A percentile compares a stretch with the other conserved stretches of the same genome.
These are phyloP conservation scores for Globisporangium abappressorium DNA, from an alignment of 352 stramenopile genomes.

Conservation along the genomic window DNA sequence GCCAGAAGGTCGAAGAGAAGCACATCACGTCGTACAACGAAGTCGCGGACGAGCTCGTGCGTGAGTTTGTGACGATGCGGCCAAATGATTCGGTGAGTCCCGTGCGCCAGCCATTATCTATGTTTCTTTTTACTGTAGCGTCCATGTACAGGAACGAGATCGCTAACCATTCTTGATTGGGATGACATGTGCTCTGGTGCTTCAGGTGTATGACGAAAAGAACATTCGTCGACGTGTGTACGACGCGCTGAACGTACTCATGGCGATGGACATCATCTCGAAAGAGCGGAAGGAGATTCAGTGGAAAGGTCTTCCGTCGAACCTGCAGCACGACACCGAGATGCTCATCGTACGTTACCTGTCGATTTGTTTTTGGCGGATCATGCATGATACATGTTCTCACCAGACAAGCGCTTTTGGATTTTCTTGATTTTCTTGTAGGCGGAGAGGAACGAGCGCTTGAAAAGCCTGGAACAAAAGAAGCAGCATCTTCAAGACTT, in stretches of 20 bases:
- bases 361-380: background rate
- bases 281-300: slow-evolving; percentile 95
- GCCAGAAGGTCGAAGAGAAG: slow-evolving; percentile 96
- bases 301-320: slow-evolving; percentile 81
- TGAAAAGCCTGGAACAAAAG: slow-evolving; percentile 84
- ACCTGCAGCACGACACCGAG: slow-evolving; percentile 85
- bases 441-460: slow-evolving; percentile 69
- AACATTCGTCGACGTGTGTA: slow-evolving; percentile 97
- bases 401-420: background rate
- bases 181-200: background rate
- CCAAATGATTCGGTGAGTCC: slow-evolving; percentile 64
- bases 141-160: background rate
- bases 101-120: background rate
- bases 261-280: slow-evolving; percentile 98
- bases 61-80: slow-evolving; percentile 85
- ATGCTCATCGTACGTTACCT: slow-evolving; percentile 59
- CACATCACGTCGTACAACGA: slow-evolving; percentile 95
- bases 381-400: background rate
- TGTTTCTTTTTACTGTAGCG: background rate
- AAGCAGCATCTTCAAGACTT: slow-evolving; percentile 92
- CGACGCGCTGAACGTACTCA: slow-evolving; percentile 96
- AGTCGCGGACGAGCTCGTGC: slow-evolving; percentile 92
- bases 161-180: background rate
- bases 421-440: slow-evolving; percentile 15
- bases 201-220: slow-evolving; percentile 90